Percentiles rank a stretch among this genome's conserved stretches.
Evolutionary conservation across 345 rosid genomes (phyloP).

Genomic region (Nephelium lappaceum): DNA sequence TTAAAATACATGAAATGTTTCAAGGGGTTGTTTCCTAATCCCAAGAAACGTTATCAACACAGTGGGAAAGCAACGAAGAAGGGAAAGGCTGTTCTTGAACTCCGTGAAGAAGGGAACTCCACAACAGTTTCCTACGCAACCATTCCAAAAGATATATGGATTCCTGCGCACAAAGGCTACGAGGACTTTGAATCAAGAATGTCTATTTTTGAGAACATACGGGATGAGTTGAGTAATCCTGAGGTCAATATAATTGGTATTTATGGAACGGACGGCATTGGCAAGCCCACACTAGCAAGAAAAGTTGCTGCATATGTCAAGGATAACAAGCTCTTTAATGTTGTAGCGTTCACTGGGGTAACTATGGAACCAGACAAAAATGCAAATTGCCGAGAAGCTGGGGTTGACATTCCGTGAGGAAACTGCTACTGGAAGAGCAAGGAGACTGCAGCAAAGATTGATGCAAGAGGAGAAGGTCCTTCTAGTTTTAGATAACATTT

Average conservation of each 20-base stretch:
- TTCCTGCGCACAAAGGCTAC: neutral
- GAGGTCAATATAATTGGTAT: no score
- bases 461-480: slow-evolving; percentile 21
- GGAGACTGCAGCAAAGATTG: neutral
- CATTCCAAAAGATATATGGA: neutral
- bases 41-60: slow-evolving; percentile 2
- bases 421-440: neutral
- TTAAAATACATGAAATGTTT: slow-evolving; percentile 11
- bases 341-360: no score
- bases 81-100: neutral
- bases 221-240: no score
- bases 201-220: no score
- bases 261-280: no score
- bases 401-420: slow-evolving; percentile 6
- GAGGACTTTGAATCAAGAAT: slow-evolving; percentile 22
- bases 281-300: neutral
- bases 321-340: no score
- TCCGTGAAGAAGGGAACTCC: neutral
- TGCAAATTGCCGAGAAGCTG: slow-evolving; percentile 12
- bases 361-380: no score
- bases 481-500: slow-evolving; percentile 32
- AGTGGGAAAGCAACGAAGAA: slow-evolving; percentile 11
- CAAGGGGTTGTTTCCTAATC: slow-evolving; percentile 10
- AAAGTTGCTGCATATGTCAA: no score
- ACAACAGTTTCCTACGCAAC: neutral